Conservation (phyloP, 2,329 filamentous ascomycete species). For the Cercospora citrullina region DNA sequence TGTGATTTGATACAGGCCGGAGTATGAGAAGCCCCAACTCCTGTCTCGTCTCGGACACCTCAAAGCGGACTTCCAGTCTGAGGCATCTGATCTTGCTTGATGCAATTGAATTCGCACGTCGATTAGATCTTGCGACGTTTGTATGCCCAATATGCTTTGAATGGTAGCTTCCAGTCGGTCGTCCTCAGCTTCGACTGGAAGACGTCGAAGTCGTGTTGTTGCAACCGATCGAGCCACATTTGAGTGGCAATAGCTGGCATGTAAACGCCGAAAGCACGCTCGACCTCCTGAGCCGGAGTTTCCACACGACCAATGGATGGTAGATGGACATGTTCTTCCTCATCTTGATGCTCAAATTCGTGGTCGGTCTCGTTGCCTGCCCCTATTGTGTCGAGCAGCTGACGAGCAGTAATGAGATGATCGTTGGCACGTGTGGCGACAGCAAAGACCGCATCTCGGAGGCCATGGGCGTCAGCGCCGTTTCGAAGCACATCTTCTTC, state of each 20-base stretch:
- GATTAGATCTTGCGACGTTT: constrained; percentile 53
- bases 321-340: constrained; percentile 65
- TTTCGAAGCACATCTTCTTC: constrained; percentile 88
- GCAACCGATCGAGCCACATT: constrained; percentile 74
- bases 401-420: constrained; percentile 87
- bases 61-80: neutral
- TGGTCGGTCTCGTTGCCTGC: constrained; percentile 75
- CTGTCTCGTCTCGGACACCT: neutral
- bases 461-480: constrained; percentile 73
- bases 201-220: constrained; percentile 83
- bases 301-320: constrained; percentile 33
- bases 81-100: neutral
- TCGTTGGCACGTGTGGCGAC: constrained; percentile 94
- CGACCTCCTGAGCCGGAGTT: constrained; percentile 54
- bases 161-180: constrained; percentile 82
- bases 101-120: neutral
- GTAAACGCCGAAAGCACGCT: constrained; percentile 73
- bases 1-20: neutral
- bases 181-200: constrained; percentile 63
- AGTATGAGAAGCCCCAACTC: neutral
- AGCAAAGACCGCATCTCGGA: constrained; percentile 86
- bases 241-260: constrained; percentile 76
- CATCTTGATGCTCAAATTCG: constrained; percentile 82
- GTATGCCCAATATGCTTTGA: constrained; percentile 68
- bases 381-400: constrained; percentile 81